Evolutionary conservation across 2,329 filamentous ascomycete species (phyloP).

Genomic region (Colletotrichum eleusines): DNA sequence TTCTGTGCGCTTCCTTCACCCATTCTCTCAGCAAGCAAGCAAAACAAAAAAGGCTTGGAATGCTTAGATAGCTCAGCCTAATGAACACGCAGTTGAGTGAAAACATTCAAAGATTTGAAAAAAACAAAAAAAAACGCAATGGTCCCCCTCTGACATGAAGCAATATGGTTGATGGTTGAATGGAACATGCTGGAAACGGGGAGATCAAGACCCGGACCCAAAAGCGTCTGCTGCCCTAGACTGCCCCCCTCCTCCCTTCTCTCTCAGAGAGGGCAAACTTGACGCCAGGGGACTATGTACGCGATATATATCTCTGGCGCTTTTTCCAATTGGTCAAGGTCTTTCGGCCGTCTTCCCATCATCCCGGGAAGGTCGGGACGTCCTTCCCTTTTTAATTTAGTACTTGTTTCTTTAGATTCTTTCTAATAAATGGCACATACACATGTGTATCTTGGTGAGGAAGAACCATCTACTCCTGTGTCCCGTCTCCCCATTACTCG

Average conservation of each 20-base stretch:
- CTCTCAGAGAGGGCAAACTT: too few relatives aligned
- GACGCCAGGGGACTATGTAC: too few relatives aligned
- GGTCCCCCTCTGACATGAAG: neutral
- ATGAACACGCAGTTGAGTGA: slow-evolving; percentile 35
- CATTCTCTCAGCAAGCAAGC: neutral
- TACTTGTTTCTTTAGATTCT: too few relatives aligned
- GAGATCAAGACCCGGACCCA: too few relatives aligned
- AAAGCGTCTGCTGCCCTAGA: too few relatives aligned
- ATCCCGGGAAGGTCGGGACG: too few relatives aligned
- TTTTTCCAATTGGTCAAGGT: too few relatives aligned
- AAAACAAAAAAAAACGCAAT: neutral
- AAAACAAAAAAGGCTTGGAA: slow-evolving; percentile 35
- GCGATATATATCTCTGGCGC: too few relatives aligned
- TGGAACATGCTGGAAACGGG: neutral
- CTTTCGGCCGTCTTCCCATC: too few relatives aligned
- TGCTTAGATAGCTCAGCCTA: slow-evolving; percentile 43
- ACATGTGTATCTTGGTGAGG: neutral
- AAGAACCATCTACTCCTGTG: neutral
- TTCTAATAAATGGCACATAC: neutral
- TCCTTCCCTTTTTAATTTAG: too few relatives aligned
- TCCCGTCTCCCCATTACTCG: neutral
- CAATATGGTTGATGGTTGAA: neutral
- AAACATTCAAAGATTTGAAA: neutral
- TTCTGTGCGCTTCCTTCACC: neutral
- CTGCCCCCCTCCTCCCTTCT: too few relatives aligned